Percentiles rank a stretch among this genome's conserved stretches.
Conservation (phyloP, 805 yeast genomes). For the Starmera pachycereana region DNA sequence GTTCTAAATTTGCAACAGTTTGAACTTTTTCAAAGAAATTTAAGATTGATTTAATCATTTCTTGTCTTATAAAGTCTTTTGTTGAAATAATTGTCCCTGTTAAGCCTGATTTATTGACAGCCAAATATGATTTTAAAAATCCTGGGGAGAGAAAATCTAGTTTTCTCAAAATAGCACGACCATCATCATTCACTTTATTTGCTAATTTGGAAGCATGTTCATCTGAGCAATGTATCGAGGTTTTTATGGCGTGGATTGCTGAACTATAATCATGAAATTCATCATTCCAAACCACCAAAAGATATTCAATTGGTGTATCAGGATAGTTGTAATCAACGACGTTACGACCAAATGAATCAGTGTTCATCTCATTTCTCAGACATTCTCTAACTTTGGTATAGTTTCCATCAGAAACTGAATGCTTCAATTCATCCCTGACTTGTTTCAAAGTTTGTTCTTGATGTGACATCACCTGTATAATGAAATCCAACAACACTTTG, state of each 20-base stretch:
- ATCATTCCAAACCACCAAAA: constrained; percentile 66
- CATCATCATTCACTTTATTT: constrained; percentile 34
- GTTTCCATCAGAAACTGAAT: background rate
- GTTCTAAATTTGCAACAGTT: constrained; percentile 24
- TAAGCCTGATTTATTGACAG: constrained; percentile 38
- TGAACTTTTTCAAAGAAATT: constrained; percentile 39
- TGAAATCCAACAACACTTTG: constrained; percentile 28
- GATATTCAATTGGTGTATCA: constrained; percentile 22
- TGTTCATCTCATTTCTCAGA: constrained; percentile 2
- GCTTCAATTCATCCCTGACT: constrained; percentile 10
- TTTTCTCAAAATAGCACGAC: constrained; percentile 37
- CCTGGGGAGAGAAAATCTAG: constrained; percentile 13
- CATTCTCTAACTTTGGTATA: background rate
- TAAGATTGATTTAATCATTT: constrained; percentile 33
- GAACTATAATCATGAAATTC: constrained; percentile 55
- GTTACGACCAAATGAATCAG: constrained; percentile 2
- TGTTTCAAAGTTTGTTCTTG: constrained; percentile 29
- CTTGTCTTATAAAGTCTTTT: constrained; percentile 41
- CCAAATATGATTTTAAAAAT: constrained; percentile 19
- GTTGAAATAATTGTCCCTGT: constrained; percentile 45
- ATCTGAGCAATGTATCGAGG: constrained; percentile 21
- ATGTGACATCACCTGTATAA: constrained; percentile 31
- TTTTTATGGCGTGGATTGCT: constrained; percentile 37
- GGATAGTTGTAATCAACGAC: background rate
- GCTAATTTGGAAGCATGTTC: constrained; percentile 28